Percentiles rank a stretch among this genome's conserved stretches.
These are phyloP conservation scores for Isatis lusitanica DNA, from an alignment of 441 rosid genomes.

Conservation along the genomic window DNA sequence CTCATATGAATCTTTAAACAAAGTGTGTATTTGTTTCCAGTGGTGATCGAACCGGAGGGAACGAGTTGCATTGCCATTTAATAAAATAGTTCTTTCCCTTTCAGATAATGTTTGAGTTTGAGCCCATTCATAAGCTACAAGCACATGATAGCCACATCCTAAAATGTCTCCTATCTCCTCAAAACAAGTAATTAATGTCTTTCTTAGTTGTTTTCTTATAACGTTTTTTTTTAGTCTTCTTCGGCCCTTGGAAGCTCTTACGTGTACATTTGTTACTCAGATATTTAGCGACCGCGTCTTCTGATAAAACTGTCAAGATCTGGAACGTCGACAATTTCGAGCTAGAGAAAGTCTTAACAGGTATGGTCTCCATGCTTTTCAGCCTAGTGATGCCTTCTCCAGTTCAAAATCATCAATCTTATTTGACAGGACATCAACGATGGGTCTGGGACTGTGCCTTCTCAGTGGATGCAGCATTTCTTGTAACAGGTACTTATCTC, in stretches of 20 bases:
- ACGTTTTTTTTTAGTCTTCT: neutral
- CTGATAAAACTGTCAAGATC: slow-evolving; percentile 90
- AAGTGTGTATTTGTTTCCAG: neutral
- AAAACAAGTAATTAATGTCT: slow-evolving; percentile 52
- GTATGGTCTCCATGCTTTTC: slow-evolving; percentile 37
- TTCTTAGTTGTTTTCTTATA: neutral
- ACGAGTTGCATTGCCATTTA: neutral
- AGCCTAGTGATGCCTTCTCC: neutral
- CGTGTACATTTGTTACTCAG: slow-evolving; percentile 34
- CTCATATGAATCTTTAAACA: neutral
- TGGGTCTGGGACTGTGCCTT: slow-evolving; percentile 99
- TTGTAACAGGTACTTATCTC: slow-evolving; percentile 67
- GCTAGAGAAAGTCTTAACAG: slow-evolving; percentile 72
- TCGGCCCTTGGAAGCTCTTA: neutral
- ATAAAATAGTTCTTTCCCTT: neutral
- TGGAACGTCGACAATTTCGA: slow-evolving; percentile 95
- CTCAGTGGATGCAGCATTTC: slow-evolving; percentile 89
- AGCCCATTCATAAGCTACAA: slow-evolving; percentile 90
- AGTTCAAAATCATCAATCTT: slow-evolving; percentile 4
- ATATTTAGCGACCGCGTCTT: slow-evolving; percentile 94
- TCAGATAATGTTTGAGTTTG: slow-evolving; percentile 84
- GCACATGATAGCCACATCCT: slow-evolving; percentile 84
- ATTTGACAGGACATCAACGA: slow-evolving; percentile 72
- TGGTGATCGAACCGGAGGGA: neutral
- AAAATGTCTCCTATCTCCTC: slow-evolving; percentile 87